Evolutionary conservation across 495 filamentous ascomycete genomes (phyloP).

Genomic region (Xylaria grammica): DNA sequence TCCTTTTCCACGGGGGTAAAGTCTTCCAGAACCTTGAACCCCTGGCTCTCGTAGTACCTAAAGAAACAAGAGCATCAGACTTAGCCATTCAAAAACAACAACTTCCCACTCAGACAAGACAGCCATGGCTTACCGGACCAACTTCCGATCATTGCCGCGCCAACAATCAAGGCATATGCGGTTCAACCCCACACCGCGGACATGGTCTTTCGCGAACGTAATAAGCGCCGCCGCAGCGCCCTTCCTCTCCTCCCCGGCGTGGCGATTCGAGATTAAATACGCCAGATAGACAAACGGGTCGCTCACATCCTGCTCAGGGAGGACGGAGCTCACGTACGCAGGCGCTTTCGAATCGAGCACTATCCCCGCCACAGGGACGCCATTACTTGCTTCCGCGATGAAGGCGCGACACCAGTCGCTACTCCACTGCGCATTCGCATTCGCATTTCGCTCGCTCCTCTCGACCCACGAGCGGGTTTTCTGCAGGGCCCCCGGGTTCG

Average conservation of each 20-base stretch:
- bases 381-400: neutral
- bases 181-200: neutral
- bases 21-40: neutral
- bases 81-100: neutral
- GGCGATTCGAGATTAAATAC: neutral
- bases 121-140: slow-evolving; percentile 2
- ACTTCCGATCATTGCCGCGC: neutral
- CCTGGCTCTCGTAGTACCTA: slow-evolving; percentile 1
- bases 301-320: slow-evolving; percentile 1
- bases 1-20: neutral
- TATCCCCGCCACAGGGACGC: neutral
- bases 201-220: neutral
- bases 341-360: slow-evolving; percentile 2
- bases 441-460: neutral
- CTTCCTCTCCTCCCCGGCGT: neutral
- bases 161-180: slow-evolving; percentile 5
- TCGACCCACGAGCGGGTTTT: neutral
- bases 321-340: neutral
- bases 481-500: neutral
- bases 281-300: slow-evolving; percentile 3
- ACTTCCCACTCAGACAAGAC: neutral
- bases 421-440: too few relatives aligned
- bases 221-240: neutral
- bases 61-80: neutral
- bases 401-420: slow-evolving; percentile 3